phyloP scores from a whole-genome alignment of 78 protist genomes.

The Dictyostelium brefeldianum region DNA sequence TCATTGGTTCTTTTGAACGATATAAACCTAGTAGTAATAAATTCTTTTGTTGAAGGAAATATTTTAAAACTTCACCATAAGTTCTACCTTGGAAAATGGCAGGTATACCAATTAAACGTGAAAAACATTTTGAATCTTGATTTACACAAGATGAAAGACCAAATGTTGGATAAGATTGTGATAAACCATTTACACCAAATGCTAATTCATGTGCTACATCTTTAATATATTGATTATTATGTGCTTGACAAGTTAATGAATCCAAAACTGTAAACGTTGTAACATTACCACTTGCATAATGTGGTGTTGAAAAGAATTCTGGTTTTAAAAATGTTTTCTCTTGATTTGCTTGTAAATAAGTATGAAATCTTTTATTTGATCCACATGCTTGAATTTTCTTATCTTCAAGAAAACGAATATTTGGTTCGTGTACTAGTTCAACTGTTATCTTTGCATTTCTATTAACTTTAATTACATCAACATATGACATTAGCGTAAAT shows the following conservation, averaged over 20 bases:
- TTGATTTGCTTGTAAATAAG: constrained; percentile 61
- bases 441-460: constrained; percentile 33
- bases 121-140: constrained; percentile 46
- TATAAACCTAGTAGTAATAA: constrained; percentile 42
- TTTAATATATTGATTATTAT: constrained; percentile 38
- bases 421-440: constrained; percentile 69
- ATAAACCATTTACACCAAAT: constrained; percentile 60
- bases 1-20: constrained; percentile 57
- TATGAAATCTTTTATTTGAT: constrained; percentile 35
- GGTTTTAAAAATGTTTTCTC: constrained; percentile 63
- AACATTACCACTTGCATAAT: constrained; percentile 49
- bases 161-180: constrained; percentile 18
- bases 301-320: constrained; percentile 65
- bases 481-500: constrained; percentile 55
- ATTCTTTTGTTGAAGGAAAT: constrained; percentile 50
- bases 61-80: constrained; percentile 65
- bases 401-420: constrained; percentile 68
- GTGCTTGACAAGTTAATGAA: constrained; percentile 40
- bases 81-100: constrained; percentile 43
- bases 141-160: constrained; percentile 10
- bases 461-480: constrained; percentile 32
- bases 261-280: constrained; percentile 40
- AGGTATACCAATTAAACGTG: constrained; percentile 24
- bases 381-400: background rate
- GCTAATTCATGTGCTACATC: constrained; percentile 53